A percentile compares a stretch with the other conserved stretches of the same genome.
Conservation (phyloP, 2,329 filamentous ascomycete genomes). For the Aspergillus jensenii region DNA sequence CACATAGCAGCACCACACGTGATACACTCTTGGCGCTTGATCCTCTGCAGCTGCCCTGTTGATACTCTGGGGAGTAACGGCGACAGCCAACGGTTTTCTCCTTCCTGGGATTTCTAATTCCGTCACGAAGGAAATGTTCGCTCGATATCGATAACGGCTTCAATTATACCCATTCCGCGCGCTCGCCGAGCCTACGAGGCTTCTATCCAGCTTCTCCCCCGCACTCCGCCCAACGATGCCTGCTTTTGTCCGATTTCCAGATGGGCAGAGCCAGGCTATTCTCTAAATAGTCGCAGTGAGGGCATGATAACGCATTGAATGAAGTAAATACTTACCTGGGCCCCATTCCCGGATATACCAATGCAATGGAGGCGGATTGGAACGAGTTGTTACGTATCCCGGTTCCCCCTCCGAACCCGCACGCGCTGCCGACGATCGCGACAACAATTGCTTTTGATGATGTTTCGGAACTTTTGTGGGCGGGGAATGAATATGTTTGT, state of each 20-base stretch:
- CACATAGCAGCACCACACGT: neutral
- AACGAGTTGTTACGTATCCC: conserved; percentile 75
- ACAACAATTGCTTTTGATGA: conserved; percentile 87
- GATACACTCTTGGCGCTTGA: neutral
- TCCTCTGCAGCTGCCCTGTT: conserved; percentile 1
- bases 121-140: neutral
- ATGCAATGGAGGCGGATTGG: conserved; percentile 49
- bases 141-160: neutral
- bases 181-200: neutral
- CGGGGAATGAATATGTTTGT: conserved; percentile 83
- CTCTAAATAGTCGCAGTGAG: neutral
- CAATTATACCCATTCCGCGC: neutral
- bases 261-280: conserved; percentile 28
- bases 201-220: conserved; percentile 27
- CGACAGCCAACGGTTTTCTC: neutral
- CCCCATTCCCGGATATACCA: conserved; percentile 16
- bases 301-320: neutral
- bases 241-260: conserved; percentile 30
- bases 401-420: conserved; percentile 73
- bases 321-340: conserved; percentile 6
- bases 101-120: neutral
- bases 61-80: neutral
- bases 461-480: conserved; percentile 86
- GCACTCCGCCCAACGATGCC: conserved; percentile 39
- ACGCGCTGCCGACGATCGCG: conserved; percentile 68